A percentile compares a stretch with the other conserved stretches of the same genome.
Evolutionary conservation across 768 basidiomycete genomes (phyloP).

Genomic region (Tylopilus plumbeoviolaceoides): DNA sequence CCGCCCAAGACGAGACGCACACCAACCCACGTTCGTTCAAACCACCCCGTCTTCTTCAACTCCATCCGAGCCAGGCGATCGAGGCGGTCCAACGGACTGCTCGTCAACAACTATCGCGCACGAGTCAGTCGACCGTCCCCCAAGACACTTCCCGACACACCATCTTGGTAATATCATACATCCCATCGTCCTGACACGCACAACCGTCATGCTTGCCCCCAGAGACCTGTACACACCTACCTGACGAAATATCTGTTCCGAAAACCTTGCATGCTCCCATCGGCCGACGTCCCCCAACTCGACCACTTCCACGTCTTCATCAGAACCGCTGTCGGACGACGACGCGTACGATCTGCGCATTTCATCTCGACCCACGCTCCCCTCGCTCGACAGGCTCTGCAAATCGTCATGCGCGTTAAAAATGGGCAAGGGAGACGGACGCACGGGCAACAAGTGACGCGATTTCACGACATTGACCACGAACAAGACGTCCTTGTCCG

Average conservation of each 20-base stretch:
- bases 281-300: slow-evolving; percentile 8
- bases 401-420: neutral
- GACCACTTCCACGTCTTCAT: slow-evolving; percentile 18
- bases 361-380: slow-evolving; percentile 4
- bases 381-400: slow-evolving; percentile 19
- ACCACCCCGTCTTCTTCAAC: slow-evolving; percentile 29
- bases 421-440: neutral
- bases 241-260: slow-evolving; percentile 7
- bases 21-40: slow-evolving; percentile 24
- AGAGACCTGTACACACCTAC: slow-evolving; percentile 6
- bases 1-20: neutral
- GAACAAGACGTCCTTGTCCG: slow-evolving; percentile 18
- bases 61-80: slow-evolving; percentile 27
- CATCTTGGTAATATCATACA: slow-evolving; percentile 25
- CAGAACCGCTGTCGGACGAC: slow-evolving; percentile 13
- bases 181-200: slow-evolving; percentile 9
- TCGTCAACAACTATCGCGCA: slow-evolving; percentile 14
- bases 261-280: slow-evolving; percentile 12
- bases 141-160: slow-evolving; percentile 11
- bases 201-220: neutral
- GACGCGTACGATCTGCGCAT: slow-evolving; percentile 5
- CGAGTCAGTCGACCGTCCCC: slow-evolving; percentile 5
- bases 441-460: slow-evolving; percentile 18
- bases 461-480: slow-evolving; percentile 23
- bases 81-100: slow-evolving; percentile 29